Conservation (phyloP, 2,329 filamentous ascomycete genomes). For the Didymella exigua region DNA sequence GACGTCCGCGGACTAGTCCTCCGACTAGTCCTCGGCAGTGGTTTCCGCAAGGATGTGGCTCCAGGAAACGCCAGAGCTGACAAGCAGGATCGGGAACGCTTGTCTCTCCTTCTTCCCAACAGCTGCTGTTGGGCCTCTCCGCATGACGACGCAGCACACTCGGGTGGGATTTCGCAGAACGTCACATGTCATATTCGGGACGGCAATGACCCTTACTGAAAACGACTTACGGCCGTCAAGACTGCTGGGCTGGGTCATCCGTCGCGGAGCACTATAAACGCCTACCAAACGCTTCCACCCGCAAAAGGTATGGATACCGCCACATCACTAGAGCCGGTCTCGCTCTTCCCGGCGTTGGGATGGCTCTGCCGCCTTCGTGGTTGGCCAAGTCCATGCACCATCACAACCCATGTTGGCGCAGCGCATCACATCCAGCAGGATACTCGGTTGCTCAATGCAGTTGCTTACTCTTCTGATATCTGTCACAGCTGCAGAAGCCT, state of each 20-base stretch:
- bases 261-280: conserved; percentile 4
- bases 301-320: conserved; percentile 10
- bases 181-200: background rate
- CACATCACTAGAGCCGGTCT: conserved; percentile 27
- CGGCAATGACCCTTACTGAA: conserved; percentile 2
- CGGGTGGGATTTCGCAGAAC: background rate
- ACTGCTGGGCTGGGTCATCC: conserved; percentile 4
- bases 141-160: conserved; percentile 2
- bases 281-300: conserved; percentile 1
- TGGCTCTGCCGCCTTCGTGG: conserved; percentile 27
- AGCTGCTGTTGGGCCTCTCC: conserved; percentile 2
- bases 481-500: conserved; percentile 17
- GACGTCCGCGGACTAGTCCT: background rate
- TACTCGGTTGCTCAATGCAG: conserved; percentile 21
- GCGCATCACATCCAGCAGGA: conserved; percentile 23
- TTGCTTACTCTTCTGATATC: conserved; percentile 23
- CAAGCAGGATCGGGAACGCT: background rate
- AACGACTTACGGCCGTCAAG: background rate
- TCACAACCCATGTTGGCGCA: conserved; percentile 21
- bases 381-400: conserved; percentile 27
- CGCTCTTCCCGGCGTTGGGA: conserved; percentile 22
- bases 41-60: background rate
- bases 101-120: conserved; percentile 6
- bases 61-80: background rate
- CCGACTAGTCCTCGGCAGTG: background rate